phyloP scores from a whole-genome alignment of 2,329 filamentous ascomycete genomes.

The Colletotrichum sp. region DNA sequence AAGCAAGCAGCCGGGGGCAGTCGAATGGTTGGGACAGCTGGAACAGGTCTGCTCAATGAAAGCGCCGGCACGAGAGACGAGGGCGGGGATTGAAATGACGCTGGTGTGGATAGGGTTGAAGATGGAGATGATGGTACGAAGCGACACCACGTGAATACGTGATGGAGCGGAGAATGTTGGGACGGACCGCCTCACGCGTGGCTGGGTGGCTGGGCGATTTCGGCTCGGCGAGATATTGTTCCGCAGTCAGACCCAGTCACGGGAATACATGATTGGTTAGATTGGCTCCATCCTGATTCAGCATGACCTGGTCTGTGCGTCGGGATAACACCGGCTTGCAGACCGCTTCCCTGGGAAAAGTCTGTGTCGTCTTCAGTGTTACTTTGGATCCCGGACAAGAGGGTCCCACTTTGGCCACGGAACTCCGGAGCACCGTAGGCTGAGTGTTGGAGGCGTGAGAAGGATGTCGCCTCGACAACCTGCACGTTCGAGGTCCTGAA shows the following conservation, averaged over 20 bases:
- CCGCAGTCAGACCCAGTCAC: accelerated
- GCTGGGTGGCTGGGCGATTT: neutral
- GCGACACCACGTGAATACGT: neutral
- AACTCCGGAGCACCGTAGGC: too few relatives aligned
- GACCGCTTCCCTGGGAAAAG: too few relatives aligned
- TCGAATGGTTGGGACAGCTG: neutral
- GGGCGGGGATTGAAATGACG: neutral
- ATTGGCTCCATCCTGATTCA: too few relatives aligned
- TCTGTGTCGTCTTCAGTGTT: too few relatives aligned
- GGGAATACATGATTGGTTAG: neutral
- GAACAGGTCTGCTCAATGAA: neutral
- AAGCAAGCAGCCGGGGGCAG: constrained; percentile 5
- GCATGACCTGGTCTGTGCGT: too few relatives aligned
- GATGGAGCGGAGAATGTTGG: neutral
- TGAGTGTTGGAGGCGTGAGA: too few relatives aligned
- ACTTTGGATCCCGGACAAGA: too few relatives aligned
- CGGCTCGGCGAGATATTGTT: neutral
- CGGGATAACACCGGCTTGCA: too few relatives aligned
- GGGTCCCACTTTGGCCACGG: too few relatives aligned
- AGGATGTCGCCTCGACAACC: too few relatives aligned
- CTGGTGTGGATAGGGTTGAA: neutral
- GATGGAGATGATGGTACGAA: neutral
- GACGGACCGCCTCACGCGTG: neutral
- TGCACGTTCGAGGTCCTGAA: too few relatives aligned
- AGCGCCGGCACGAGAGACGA: neutral